These are phyloP conservation scores for Peronospora belbahrii DNA, from an alignment of 352 stramenopile genomes.

Conservation along the genomic window DNA sequence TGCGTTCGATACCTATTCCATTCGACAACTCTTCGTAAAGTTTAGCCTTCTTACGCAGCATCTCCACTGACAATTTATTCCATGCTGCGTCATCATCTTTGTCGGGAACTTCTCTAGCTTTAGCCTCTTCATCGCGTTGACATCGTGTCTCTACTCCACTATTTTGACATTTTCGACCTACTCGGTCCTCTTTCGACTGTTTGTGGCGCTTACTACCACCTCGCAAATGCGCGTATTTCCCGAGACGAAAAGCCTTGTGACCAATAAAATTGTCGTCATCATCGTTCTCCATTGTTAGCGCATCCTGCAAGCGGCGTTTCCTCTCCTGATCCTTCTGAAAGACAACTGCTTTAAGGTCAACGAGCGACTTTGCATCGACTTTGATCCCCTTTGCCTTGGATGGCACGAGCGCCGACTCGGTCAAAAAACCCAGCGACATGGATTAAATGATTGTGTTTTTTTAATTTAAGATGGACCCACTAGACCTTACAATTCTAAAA, in stretches of 20 bases:
- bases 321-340: conserved; percentile 80
- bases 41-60: conserved; percentile 60
- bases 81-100: conserved; percentile 60
- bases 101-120: conserved; percentile 35
- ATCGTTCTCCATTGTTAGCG: conserved; percentile 22
- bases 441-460: neutral
- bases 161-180: conserved; percentile 31
- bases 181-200: conserved; percentile 16
- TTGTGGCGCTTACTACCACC: conserved; percentile 29
- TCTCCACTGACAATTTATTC: conserved; percentile 45
- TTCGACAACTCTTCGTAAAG: conserved; percentile 69
- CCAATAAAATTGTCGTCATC: conserved; percentile 1
- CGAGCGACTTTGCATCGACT: conserved; percentile 74
- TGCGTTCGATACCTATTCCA: conserved; percentile 7
- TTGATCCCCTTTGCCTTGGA: conserved; percentile 87
- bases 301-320: conserved; percentile 41
- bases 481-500: no score
- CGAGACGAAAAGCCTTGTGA: conserved; percentile 11
- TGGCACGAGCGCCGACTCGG: conserved; percentile 86
- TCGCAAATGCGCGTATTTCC: conserved; percentile 45
- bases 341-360: conserved; percentile 78
- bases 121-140: conserved; percentile 40
- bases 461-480: no score
- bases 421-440: conserved; percentile 90
- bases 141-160: conserved; percentile 48